Evolutionary conservation across 202 grass and related monocot species (phyloP), one percentile per base, ranked within the genome.

Genomic region (Zoysia matrella): DNA sequence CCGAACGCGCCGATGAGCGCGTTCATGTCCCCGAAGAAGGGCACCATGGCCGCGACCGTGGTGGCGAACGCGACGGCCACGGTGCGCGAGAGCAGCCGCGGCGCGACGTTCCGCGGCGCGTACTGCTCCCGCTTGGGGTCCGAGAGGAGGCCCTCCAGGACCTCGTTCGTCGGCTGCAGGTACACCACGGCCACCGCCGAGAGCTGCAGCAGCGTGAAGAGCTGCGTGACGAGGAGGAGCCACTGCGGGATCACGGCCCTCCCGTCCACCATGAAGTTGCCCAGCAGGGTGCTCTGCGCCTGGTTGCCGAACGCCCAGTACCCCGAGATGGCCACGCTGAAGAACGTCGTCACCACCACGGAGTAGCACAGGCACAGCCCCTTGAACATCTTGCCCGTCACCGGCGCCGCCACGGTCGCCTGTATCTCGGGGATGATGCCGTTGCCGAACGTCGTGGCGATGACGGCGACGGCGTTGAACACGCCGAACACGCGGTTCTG

Each of bases 381-480:
- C 78, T 90, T 93, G 85, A 99, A 99, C 96, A 99, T 95, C 89
- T 99, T 93, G 7, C 96, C 91, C 13, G 80, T 99, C 54, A 99
- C 89, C 2, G 96, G 92, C 49, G 87, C 78, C 6, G 92, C 92
- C 52, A 87, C 87, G 11, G 96, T 99, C 44, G 92, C 90, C 85
- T 94, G 96, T 86, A 98, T 98, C 77, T 98, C 89, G 1, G 92
- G 91, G 46, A 98, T 95, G 81, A 98, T 94, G 63, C 92, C 96
- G 47, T 95, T 93, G 36, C 96, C 91, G 18, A 82, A 98, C 11
- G 96, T 93, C 57, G 96, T 98, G 66, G 96, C 91, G 55, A 98
- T 93, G 60, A 98, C 69, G 44, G 92, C 92, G 63, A 98, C 75
- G 65, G 91, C 90, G 83, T 88, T 90, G 77, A 98, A 98, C 36